Conservation (phyloP, 345 rosid genomes). For the Pistacia atlantica region DNA sequence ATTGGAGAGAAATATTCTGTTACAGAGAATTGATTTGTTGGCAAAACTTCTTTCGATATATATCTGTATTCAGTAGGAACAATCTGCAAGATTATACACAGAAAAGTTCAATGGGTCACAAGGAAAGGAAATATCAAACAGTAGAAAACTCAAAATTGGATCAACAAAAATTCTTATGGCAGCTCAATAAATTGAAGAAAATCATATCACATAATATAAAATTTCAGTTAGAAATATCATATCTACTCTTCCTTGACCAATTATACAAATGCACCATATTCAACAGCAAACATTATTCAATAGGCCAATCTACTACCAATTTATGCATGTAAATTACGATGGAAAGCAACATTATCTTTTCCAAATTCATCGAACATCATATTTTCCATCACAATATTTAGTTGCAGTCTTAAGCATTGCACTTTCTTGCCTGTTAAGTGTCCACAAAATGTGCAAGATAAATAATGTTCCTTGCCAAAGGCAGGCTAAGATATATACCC, state of each 20-base stretch:
- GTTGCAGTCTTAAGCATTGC: background rate
- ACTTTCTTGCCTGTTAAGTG: background rate
- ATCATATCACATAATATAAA: no score
- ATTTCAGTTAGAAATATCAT: background rate
- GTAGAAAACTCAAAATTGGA: background rate
- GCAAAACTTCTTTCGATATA: conserved; percentile 76
- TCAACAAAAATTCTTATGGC: background rate
- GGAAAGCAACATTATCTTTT: background rate
- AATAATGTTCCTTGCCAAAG: background rate
- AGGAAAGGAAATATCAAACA: background rate
- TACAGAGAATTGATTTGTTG: conserved; percentile 94
- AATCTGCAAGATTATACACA: conserved; percentile 57
- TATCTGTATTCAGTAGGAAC: conserved; percentile 97
- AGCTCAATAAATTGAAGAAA: background rate
- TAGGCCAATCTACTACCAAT: background rate
- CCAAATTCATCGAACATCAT: background rate
- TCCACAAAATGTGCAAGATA: background rate
- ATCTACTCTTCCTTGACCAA: background rate
- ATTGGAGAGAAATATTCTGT: conserved; percentile 87
- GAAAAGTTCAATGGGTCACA: background rate
- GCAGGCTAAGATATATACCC: background rate
- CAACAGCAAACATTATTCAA: background rate
- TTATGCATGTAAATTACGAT: background rate
- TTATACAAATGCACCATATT: background rate
- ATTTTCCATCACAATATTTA: background rate